Base-by-base conservation (phyloP, 2,329 filamentous ascomycete genomes). In the Aspergillus tamarii region DNA sequence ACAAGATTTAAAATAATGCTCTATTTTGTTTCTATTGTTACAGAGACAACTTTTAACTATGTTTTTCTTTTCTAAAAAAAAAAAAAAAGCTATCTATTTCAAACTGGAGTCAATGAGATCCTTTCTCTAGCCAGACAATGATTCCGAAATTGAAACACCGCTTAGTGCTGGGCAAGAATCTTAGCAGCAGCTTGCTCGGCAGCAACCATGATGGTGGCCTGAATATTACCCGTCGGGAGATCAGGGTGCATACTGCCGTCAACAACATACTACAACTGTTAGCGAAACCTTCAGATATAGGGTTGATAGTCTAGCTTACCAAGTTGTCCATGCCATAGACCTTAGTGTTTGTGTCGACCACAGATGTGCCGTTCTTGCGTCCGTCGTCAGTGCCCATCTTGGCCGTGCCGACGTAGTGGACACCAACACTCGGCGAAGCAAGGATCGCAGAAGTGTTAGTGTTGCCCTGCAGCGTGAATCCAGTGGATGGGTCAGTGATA, bases 181-280 rank as follows among this genome's bases (percentile, higher is more conserved):
- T 59, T 70, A 21, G 81, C 81, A 5, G 83, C 83, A 10, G 88
- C 88, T 48, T 84, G 83, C 80, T 91, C 89, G 21, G 88, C 85
- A 21, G 84, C 87, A 41, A 88, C 82, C 73, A 91, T 87, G 68
- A 91, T 86, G 45, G 87, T 84, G 1, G 87, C 84, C 55, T 87
- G 85, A 1, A 89, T 90, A 77, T 92, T 92, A 21, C 88, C 87
- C 0, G 88, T 88, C 3, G 88, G 83, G 68, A 91, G 85, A 66
- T 89, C 64, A 11, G 64, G 64, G 45, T 62, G 62, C 16, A 66
- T 66, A 59, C 64, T 61, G 28, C 62, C 64, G 30, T 66, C 64
- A 28, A 66, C 64, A 34, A 66, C 53, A 26, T 62, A 66, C 62
- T 85, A 70, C 60, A 23, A 12, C 3, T 3, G 26, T 66, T 62